phyloP scores from a whole-genome alignment of 768 basidiomycete genomes.

The Podaxis sp. region DNA sequence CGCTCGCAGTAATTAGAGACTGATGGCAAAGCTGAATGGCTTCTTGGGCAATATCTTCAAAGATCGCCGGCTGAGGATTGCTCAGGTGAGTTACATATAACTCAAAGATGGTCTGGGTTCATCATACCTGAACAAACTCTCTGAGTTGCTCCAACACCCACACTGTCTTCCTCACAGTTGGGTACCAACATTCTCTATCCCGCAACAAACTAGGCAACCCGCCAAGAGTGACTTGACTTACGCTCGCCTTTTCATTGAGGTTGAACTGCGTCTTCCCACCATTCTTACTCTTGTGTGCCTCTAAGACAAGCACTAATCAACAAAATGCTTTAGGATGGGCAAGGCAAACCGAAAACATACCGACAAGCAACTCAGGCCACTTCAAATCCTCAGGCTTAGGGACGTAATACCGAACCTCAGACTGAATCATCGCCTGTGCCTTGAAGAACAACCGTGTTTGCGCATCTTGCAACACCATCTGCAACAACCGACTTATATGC shows the following conservation, averaged over 20 bases:
- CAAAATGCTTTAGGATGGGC: neutral
- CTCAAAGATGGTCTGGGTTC: neutral
- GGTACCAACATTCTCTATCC: slow-evolving; percentile 88
- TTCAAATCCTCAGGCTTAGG: slow-evolving; percentile 78
- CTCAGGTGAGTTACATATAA: neutral
- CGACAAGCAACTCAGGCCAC: slow-evolving; percentile 80
- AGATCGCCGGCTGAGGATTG: slow-evolving; percentile 76
- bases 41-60: slow-evolving; percentile 95
- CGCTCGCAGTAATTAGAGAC: slow-evolving; percentile 73
- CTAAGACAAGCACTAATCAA: neutral
- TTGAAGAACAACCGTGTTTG: slow-evolving; percentile 96
- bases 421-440: slow-evolving; percentile 87
- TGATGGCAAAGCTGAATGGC: slow-evolving; percentile 79
- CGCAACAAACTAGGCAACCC: slow-evolving; percentile 42
- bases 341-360: slow-evolving; percentile 37
- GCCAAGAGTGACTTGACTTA: slow-evolving; percentile 45
- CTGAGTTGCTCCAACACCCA: slow-evolving; percentile 91
- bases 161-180: slow-evolving; percentile 81
- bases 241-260: slow-evolving; percentile 59
- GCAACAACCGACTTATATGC: slow-evolving; percentile 77
- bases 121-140: slow-evolving; percentile 83
- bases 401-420: slow-evolving; percentile 81
- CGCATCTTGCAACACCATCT: slow-evolving; percentile 93
- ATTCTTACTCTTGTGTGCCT: slow-evolving; percentile 1
- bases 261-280: neutral